Conservation (phyloP, 306 rosid species). For the Urtica urens region DNA sequence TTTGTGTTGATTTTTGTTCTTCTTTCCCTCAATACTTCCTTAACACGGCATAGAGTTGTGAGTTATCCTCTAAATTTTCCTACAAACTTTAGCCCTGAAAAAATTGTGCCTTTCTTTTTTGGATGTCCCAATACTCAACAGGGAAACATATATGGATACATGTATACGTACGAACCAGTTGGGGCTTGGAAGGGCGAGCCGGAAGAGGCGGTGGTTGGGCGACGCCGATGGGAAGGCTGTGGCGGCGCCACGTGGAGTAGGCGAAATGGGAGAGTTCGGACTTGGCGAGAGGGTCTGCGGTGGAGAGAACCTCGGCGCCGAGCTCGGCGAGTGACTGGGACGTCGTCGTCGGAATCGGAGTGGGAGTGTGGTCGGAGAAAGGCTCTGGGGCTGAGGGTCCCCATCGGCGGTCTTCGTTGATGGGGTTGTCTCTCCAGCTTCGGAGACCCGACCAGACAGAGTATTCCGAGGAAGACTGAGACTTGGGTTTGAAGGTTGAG, state of each 20-base stretch:
- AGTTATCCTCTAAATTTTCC: too few relatives aligned
- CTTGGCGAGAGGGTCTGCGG: conserved; percentile 60
- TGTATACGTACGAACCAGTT: conserved; percentile 43
- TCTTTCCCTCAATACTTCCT: too few relatives aligned
- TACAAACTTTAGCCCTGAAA: too few relatives aligned
- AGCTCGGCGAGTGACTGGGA: conserved; percentile 46
- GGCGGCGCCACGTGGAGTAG: conserved; percentile 53
- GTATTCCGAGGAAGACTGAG: conserved; percentile 12
- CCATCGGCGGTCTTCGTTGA: conserved; percentile 60
- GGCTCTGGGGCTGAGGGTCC: conserved; percentile 56
- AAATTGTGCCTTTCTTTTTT: too few relatives aligned
- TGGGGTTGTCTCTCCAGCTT: conserved; percentile 55
- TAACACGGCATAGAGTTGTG: too few relatives aligned
- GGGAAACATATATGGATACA: too few relatives aligned
- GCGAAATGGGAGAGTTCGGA: conserved; percentile 70
- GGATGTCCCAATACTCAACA: too few relatives aligned
- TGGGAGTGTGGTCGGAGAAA: conserved; percentile 7
- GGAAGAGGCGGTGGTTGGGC: conserved; percentile 39
- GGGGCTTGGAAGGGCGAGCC: conserved; percentile 39
- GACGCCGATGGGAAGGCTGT: conserved; percentile 55
- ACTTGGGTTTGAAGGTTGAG: conserved; percentile 14
- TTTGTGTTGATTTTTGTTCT: too few relatives aligned
- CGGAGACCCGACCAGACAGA: conserved; percentile 62
- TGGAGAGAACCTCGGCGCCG: conserved; percentile 74
- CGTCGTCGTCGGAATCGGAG: conserved; percentile 7